A percentile compares a stretch with the other conserved stretches of the same genome.
Evolutionary conservation across 306 rosid species (phyloP).

Genomic region (Arachis stenosperma): DNA sequence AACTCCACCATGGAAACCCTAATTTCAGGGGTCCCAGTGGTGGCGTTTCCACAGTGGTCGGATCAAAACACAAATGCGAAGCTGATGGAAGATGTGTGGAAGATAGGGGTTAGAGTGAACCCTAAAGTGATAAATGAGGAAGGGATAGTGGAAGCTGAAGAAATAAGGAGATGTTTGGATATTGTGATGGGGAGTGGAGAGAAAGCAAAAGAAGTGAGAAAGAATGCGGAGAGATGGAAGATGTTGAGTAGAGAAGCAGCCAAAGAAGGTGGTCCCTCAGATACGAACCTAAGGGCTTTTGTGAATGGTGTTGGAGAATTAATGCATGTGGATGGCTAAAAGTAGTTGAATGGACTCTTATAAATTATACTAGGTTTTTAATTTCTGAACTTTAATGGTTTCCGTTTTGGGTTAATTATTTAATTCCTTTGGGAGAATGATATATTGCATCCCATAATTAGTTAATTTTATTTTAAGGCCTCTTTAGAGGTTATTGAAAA

Average conservation of each 20-base stretch:
- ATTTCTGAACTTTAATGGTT: no score
- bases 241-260: constrained; percentile 31
- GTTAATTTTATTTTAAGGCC: no score
- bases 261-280: constrained; percentile 40
- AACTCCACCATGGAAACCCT: constrained; percentile 40
- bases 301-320: neutral
- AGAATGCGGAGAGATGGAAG: constrained; percentile 48
- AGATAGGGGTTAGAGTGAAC: constrained; percentile 36
- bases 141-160: constrained; percentile 14
- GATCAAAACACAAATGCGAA: constrained; percentile 38
- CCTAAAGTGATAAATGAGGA: neutral
- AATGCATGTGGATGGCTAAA: neutral
- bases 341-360: neutral
- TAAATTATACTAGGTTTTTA: no score
- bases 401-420: no score
- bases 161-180: constrained; percentile 42
- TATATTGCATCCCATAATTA: no score
- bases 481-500: no score
- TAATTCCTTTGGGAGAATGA: no score
- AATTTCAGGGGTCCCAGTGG: constrained; percentile 30
- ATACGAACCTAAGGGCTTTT: constrained; percentile 26
- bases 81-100: constrained; percentile 44
- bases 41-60: constrained; percentile 38
- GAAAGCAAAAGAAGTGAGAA: constrained; percentile 33
- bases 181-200: constrained; percentile 33